phyloP scores from a whole-genome alignment of 305 asterid species.

The Fraxinus baroniana region DNA sequence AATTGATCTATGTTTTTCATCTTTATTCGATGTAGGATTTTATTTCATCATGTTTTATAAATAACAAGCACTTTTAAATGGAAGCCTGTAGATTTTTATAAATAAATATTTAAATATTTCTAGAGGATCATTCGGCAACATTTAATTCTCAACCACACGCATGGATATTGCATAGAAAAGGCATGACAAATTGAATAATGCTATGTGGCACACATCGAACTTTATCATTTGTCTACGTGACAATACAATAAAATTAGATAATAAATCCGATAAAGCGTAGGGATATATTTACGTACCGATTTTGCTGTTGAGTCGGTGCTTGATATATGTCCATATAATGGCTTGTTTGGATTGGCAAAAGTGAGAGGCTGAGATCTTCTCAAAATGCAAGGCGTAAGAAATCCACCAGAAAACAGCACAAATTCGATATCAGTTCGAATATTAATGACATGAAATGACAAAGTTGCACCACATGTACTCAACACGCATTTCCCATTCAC shows the following conservation, averaged over 20 bases:
- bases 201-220: too few species aligned
- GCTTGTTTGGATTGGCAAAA: constrained; percentile 61
- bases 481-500: constrained; percentile 35
- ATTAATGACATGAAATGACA: constrained; percentile 69
- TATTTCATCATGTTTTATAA: too few species aligned
- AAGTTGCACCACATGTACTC: constrained; percentile 50
- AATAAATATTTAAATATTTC: too few species aligned
- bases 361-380: constrained; percentile 32
- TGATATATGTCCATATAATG: constrained; percentile 64
- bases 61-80: too few species aligned
- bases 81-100: too few species aligned
- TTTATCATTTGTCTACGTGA: too few species aligned
- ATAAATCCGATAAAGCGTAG: not conserved
- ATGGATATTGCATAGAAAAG: not conserved
- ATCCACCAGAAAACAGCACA: constrained; percentile 71
- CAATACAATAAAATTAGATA: too few species aligned
- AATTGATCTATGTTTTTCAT: too few species aligned
- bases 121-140: too few species aligned
- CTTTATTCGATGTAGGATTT: too few species aligned
- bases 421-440: constrained; percentile 73
- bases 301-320: constrained; percentile 61
- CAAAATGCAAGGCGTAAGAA: constrained; percentile 59
- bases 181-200: not conserved
- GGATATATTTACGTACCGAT: constrained; percentile 41
- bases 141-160: too few species aligned